phyloP scores from a whole-genome alignment of 1,139 yeast species.

The Geotrichum cucujoidarum region DNA sequence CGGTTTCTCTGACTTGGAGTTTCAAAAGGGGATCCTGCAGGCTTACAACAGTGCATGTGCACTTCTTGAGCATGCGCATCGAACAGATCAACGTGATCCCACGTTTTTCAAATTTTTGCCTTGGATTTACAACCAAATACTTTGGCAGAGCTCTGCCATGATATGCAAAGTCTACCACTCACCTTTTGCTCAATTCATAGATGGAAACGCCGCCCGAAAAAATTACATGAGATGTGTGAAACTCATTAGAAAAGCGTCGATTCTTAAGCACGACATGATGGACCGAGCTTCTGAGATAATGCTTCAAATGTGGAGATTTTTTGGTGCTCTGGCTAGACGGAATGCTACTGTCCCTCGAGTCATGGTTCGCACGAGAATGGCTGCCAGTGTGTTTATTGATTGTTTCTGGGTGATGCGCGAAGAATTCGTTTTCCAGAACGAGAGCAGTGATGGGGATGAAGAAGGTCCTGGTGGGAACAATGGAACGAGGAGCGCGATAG shows the following conservation, averaged over 20 bases:
- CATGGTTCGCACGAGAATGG: conserved; percentile 72
- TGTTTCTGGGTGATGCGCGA: conserved; percentile 77
- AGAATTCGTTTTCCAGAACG: too few relatives aligned
- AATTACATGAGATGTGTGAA: conserved; percentile 68
- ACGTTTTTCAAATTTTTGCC: conserved; percentile 74
- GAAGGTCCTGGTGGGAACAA: too few relatives aligned
- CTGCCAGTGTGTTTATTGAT: conserved; percentile 89
- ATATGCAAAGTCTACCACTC: conserved; percentile 77
- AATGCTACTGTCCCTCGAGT: conserved; percentile 36
- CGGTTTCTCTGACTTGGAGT: conserved; percentile 51
- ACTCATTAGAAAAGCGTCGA: conserved; percentile 71
- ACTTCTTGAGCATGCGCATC: conserved; percentile 59
- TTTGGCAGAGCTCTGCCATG: conserved; percentile 50
- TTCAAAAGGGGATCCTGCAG: conserved; percentile 68
- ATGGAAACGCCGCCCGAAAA: conserved; percentile 65
- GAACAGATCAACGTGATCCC: conserved; percentile 49
- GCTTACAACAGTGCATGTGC: conserved; percentile 76
- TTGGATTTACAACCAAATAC: conserved; percentile 60
- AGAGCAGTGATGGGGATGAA: too few relatives aligned
- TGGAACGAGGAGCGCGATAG: too few relatives aligned
- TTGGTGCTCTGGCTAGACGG: conserved; percentile 50
- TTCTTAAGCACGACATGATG: conserved; percentile 85
- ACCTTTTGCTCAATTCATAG: conserved; percentile 59
- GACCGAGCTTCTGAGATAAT: conserved; percentile 89
- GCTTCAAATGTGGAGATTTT: conserved; percentile 89